Percentiles rank a stretch among this genome's conserved stretches.
Conservation (phyloP, 2,329 filamentous ascomycete species). For the Pleoardoris graminearum region DNA sequence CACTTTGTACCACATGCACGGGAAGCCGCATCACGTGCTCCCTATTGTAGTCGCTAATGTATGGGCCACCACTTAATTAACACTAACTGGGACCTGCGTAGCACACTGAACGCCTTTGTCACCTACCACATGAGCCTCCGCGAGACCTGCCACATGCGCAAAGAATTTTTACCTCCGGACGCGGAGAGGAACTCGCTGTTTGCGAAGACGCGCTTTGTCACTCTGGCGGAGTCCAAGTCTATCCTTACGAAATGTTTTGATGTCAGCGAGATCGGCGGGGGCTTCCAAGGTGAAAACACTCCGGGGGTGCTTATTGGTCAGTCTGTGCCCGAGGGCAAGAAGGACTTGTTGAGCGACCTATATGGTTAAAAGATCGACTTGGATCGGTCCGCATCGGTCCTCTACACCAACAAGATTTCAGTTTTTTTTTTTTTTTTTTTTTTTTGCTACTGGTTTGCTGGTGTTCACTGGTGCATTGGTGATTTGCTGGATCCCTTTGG, state of each 20-base stretch:
- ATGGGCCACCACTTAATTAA: too few relatives aligned
- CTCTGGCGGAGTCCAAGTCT: not conserved
- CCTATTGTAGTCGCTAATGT: too few relatives aligned
- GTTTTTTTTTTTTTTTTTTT: too few relatives aligned
- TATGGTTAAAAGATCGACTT: not conserved
- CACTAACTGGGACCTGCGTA: not conserved
- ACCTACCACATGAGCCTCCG: slow-evolving; percentile 1
- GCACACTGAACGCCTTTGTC: not conserved
- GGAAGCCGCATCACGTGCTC: too few relatives aligned
- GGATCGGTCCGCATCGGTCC: not conserved
- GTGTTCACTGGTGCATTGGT: too few relatives aligned
- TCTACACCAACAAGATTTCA: not conserved
- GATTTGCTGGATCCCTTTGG: too few relatives aligned
- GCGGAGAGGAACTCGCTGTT: slow-evolving; percentile 1
- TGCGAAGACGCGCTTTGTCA: not conserved
- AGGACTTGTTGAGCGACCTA: not conserved
- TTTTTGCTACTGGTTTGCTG: too few relatives aligned
- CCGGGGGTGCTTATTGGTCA: not conserved
- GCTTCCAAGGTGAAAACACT: not conserved
- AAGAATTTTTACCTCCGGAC: not conserved
- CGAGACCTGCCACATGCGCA: slow-evolving; percentile 9
- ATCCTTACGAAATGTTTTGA: not conserved
- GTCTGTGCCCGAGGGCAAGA: not conserved
- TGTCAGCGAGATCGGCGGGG: not conserved
- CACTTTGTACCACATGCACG: too few relatives aligned